Base-by-base conservation (phyloP, 305 asterid species). In the Fraxinus greggii region DNA sequence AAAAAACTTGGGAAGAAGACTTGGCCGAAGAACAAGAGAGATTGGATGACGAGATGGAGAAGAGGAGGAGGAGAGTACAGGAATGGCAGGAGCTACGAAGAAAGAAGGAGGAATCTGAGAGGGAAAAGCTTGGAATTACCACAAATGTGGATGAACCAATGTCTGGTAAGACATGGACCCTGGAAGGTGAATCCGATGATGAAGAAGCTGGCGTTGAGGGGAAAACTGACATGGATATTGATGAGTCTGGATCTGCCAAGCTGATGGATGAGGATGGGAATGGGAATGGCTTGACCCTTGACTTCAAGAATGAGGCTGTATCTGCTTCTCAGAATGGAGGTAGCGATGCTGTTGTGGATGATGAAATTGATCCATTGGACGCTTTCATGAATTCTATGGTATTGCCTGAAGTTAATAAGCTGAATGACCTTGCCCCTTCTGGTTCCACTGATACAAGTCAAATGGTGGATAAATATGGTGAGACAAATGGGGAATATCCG, bases 151-250 rank as follows among this genome's bases (percentile, higher is more conserved):
- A 86, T 70, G 94, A 91, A 85, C 89, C 85, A 48, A 89, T 88
- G 78, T 88, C 97, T 73, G 97, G 99, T 3, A 96, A 94, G 90
- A 77, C 91, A 9, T 94, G 98, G 99, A 94, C 98, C 21, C 85
- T 96, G 83, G 99, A 95, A 73, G 98, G 97, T 65, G 99, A 95
- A 78, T 94, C 98, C 72, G 98, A 93, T 83, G 99, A 96, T 36
- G 99, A 95, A 85, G 99, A 95, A 84, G 90, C 94, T 29, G 89
- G 84, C 35, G 72, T 86, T 51, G 94, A 86, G 72, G 97, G 87
- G 73, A 88, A 84, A 82, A 54, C 79, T 81, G 80, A 82, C 21
- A 87, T 88, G 89, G 92, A 90, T 81, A 86, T 88, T 80, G 88
- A 89, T 36, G 85, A 84, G 77, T 91, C 88, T 81, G 93, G 61